Evolutionary conservation across 1,284 basidiomycete genomes (phyloP), one percentile per base, ranked within the genome.

Genomic region (Ustilago crameri): DNA sequence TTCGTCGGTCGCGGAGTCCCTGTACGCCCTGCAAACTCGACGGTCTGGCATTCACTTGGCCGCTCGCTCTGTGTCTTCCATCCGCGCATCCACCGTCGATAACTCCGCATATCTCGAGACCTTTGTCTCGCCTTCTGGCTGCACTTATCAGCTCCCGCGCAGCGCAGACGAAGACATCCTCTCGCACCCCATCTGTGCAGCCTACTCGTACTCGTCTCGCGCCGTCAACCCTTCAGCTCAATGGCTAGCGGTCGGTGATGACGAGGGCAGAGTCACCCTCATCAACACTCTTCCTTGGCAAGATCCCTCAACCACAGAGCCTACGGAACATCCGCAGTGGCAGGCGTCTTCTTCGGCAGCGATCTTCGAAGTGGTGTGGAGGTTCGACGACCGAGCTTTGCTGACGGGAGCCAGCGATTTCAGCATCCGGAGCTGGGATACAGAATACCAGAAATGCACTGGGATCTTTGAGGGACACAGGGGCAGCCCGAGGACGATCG

Each of bases 201-300:
- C 74, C 2, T 80, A 80, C 59, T 70, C 68, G 48, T 74, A 81
- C 27, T 73, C 60, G 5, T 66, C 73, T 22, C 55, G 68, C 43
- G 54, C 69, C 9, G 66, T 65, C 51, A 54, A 64, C 42, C 72
- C 65, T 2, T 51, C 61, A 2, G 61, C 77, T 17, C 78, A 78
- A 51, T 81, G 78, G 68, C 74, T 82, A 2, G 81, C 81, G 1
- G 75, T 80, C 0, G 81, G 81, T 27, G 76, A 79, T 53, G 80
- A 82, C 59, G 77, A 81, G 43, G 80, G 81, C 7, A 67, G 75
- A 15, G 62, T 82, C 43, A 67, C 71, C 5, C 68, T 82, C 4
- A 48, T 82, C 53, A 68, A 82, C 49, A 82, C 79, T 12, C 47
- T 66, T 14, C 23, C 68, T 2, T 55, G 53, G 45, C 65, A 69